Conservation (phyloP, 345 rosid genomes). For the Rubroshorea leprosula region DNA sequence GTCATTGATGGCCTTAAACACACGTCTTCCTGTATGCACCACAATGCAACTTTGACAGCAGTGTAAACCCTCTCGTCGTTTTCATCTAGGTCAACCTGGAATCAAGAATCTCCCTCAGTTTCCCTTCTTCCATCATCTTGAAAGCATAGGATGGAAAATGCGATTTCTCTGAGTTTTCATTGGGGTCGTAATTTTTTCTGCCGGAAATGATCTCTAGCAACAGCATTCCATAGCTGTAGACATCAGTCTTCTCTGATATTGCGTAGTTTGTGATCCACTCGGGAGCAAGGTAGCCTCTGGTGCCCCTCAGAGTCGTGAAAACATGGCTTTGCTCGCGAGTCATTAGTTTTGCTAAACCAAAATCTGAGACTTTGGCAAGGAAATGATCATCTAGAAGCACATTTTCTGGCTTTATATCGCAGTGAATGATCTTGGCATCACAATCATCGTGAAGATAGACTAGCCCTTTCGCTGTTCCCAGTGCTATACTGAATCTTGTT, state of each 20-base stretch:
- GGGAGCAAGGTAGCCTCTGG: conserved; percentile 90
- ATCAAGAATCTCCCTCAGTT: conserved; percentile 58
- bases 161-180: conserved; percentile 62
- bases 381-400: conserved; percentile 75
- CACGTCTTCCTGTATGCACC: conserved; percentile 98
- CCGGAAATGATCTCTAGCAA: conserved; percentile 83
- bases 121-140: conserved; percentile 92
- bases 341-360: conserved; percentile 90
- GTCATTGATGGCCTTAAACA: conserved; percentile 67
- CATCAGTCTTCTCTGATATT: conserved; percentile 90
- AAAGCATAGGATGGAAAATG: conserved; percentile 85
- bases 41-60: conserved; percentile 70
- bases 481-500: conserved; percentile 67
- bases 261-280: conserved; percentile 96
- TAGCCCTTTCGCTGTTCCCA: conserved; percentile 84
- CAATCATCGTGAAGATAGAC: conserved; percentile 93
- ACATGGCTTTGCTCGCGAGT: conserved; percentile 89
- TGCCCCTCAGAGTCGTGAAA: conserved; percentile 83
- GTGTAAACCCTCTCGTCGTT: conserved; percentile 43
- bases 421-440: conserved; percentile 71
- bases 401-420: conserved; percentile 93
- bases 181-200: conserved; percentile 64
- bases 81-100: conserved; percentile 37
- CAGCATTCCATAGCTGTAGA: conserved; percentile 88
- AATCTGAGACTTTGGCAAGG: conserved; percentile 89